Percentiles rank a stretch among this genome's conserved stretches.
Evolutionary conservation across 78 protist genomes (phyloP).

Genomic region (Tieghemostelium lacteum): DNA sequence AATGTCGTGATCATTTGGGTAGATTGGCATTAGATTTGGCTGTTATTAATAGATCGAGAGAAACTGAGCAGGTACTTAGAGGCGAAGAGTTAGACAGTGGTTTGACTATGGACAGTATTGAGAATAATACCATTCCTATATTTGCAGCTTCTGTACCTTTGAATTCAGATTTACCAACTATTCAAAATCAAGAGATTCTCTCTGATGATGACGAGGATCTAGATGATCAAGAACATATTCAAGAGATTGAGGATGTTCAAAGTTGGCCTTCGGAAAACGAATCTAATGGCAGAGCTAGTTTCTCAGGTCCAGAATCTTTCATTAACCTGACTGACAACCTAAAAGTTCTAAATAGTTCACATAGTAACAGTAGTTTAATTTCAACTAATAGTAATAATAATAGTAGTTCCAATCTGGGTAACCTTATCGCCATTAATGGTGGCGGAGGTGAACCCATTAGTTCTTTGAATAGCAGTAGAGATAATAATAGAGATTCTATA

Average conservation of each 20-base stretch:
- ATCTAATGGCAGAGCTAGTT: constrained; percentile 51
- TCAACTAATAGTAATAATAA: constrained; percentile 16
- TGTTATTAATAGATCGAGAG: constrained; percentile 29
- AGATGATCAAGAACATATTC: neutral
- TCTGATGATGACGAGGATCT: constrained; percentile 60
- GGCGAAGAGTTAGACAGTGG: constrained; percentile 49
- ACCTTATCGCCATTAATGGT: neutral
- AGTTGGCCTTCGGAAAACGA: constrained; percentile 29
- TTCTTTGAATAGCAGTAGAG: neutral
- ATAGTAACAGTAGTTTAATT: constrained; percentile 7
- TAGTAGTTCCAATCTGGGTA: neutral
- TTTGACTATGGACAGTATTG: constrained; percentile 62
- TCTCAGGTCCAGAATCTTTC: neutral
- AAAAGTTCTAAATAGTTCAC: neutral
- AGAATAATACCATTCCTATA: neutral
- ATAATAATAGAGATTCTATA: neutral
- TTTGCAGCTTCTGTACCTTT: constrained; percentile 16
- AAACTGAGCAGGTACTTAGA: constrained; percentile 25
- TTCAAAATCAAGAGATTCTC: constrained; percentile 27
- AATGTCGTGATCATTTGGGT: constrained; percentile 59
- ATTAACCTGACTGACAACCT: neutral
- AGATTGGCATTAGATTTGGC: constrained; percentile 53
- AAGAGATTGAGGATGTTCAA: neutral
- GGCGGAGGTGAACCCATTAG: neutral
- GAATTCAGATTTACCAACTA: constrained; percentile 20